phyloP scores from a whole-genome alignment of 768 basidiomycete species.

The Lepiota venenata region DNA sequence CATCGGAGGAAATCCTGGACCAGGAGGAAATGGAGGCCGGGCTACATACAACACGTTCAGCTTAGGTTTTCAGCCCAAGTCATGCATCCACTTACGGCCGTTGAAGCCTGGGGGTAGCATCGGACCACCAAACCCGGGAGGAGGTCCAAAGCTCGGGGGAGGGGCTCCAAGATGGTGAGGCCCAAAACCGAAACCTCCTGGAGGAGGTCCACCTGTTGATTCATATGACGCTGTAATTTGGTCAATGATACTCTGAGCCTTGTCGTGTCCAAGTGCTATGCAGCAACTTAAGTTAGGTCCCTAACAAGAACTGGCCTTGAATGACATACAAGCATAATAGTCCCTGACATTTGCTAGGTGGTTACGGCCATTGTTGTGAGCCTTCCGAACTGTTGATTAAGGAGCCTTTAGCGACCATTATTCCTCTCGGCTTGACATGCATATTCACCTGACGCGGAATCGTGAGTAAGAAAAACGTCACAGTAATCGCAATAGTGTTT shows the following conservation, averaged over 20 bases:
- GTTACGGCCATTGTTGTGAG: constrained; percentile 97
- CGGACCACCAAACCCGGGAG: constrained; percentile 48
- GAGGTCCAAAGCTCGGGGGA: constrained; percentile 41
- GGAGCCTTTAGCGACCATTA: constrained; percentile 14
- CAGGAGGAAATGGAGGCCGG: constrained; percentile 72
- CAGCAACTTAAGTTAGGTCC: background rate
- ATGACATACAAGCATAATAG: constrained; percentile 85
- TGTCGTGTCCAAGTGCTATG: constrained; percentile 87
- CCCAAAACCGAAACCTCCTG: constrained; percentile 84
- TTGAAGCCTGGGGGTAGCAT: constrained; percentile 54
- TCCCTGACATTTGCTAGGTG: constrained; percentile 95
- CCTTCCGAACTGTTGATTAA: constrained; percentile 78
- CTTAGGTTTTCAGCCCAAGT: background rate
- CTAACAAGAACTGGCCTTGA: background rate
- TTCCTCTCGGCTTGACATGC: background rate
- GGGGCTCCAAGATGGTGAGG: constrained; percentile 72
- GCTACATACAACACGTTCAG: constrained; percentile 33
- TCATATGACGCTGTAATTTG: constrained; percentile 96
- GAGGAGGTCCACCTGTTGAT: constrained; percentile 78
- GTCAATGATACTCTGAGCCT: constrained; percentile 97
- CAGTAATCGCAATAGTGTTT: constrained; percentile 96
- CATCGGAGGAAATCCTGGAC: constrained; percentile 52
- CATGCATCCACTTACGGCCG: constrained; percentile 37
- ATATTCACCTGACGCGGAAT: constrained; percentile 80
- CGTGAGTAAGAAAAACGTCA: constrained; percentile 92